phyloP scores from a whole-genome alignment of 2,329 filamentous ascomycete species.

The Claviceps quebecensis region DNA sequence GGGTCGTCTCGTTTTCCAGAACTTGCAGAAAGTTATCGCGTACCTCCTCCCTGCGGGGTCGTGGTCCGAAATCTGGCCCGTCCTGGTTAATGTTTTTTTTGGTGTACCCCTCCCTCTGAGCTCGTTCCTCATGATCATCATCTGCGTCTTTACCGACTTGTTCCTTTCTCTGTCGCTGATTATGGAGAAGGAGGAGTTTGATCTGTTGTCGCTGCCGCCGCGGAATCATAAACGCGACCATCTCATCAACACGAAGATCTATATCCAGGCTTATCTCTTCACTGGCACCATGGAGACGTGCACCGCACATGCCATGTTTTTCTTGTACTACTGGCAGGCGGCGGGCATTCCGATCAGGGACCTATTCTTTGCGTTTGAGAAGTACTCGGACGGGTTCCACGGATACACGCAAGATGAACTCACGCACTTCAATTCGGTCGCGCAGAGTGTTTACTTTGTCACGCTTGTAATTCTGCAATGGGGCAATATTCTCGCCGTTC shows the following conservation, averaged over 20 bases:
- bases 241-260: conserved; percentile 37
- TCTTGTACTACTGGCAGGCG: conserved; percentile 34
- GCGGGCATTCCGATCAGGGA: conserved; percentile 32
- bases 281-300: conserved; percentile 36
- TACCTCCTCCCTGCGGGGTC: conserved; percentile 36
- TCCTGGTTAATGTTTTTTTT: conserved; percentile 41
- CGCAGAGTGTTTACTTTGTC: conserved; percentile 40
- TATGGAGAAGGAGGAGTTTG: conserved; percentile 42
- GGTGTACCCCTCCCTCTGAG: conserved; percentile 36
- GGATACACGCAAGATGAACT: conserved; percentile 33
- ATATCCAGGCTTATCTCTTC: conserved; percentile 37
- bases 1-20: conserved; percentile 26
- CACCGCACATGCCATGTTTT: conserved; percentile 38
- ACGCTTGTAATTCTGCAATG: conserved; percentile 39
- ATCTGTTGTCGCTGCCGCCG: conserved; percentile 35
- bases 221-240: conserved; percentile 36
- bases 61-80: conserved; percentile 44
- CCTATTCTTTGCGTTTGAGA: conserved; percentile 36
- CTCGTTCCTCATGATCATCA: conserved; percentile 44
- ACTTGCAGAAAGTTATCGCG: conserved; percentile 27
- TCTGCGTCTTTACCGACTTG: conserved; percentile 41
- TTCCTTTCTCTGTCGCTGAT: conserved; percentile 37
- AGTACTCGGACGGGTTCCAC: conserved; percentile 32
- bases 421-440: conserved; percentile 31
- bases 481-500: conserved; percentile 37